A percentile compares a stretch with the other conserved stretches of the same genome.
phyloP scores from a whole-genome alignment of 108 stramenopile species.

The Stephanodiscus minutulus region DNA sequence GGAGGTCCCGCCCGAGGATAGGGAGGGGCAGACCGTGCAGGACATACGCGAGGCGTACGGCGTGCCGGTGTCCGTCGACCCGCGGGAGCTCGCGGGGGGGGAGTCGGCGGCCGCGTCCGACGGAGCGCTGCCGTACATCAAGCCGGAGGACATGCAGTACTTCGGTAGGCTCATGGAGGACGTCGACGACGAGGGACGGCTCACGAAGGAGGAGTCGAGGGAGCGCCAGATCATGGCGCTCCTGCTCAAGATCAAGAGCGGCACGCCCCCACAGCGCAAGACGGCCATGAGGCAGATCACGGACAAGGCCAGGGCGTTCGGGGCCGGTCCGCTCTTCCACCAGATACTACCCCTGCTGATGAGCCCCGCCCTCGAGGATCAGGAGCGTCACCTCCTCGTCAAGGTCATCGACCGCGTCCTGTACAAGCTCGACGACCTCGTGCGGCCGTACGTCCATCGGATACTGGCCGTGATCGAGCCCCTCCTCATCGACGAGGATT shows the following conservation, averaged over 20 bases:
- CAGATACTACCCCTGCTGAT: conserved; percentile 97
- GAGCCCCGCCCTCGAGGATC: conserved; percentile 98
- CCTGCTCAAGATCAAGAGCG: conserved; percentile 97
- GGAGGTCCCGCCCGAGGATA: conserved; percentile 89
- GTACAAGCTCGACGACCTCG: conserved; percentile 97
- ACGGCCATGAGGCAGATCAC: conserved; percentile 98
- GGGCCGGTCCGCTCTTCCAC: conserved; percentile 96
- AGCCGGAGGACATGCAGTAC: conserved; percentile 99
- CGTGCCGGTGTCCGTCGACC: conserved; percentile 76
- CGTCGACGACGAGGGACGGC: conserved; percentile 59
- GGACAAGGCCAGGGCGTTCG: conserved; percentile 93
- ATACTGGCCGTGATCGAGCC: conserved; percentile 98
- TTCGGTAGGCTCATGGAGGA: conserved; percentile 96
- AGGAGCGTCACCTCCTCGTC: conserved; percentile 98
- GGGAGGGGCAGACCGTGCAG: conserved; percentile 67
- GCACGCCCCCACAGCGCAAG: conserved; percentile 98
- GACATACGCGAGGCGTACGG: conserved; percentile 94
- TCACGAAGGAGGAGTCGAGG: conserved; percentile 84
- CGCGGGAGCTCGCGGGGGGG: conserved; percentile 45
- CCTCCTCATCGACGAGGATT: conserved; percentile 98
- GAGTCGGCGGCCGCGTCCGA: conserved; percentile 19
- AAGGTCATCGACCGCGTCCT: conserved; percentile 99
- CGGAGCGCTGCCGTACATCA: conserved; percentile 91
- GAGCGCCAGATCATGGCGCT: conserved; percentile 91
- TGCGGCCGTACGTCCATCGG: conserved; percentile 95